Base-by-base conservation (phyloP, 2,329 filamentous ascomycete genomes). In the Cladosporium sp. region DNA sequence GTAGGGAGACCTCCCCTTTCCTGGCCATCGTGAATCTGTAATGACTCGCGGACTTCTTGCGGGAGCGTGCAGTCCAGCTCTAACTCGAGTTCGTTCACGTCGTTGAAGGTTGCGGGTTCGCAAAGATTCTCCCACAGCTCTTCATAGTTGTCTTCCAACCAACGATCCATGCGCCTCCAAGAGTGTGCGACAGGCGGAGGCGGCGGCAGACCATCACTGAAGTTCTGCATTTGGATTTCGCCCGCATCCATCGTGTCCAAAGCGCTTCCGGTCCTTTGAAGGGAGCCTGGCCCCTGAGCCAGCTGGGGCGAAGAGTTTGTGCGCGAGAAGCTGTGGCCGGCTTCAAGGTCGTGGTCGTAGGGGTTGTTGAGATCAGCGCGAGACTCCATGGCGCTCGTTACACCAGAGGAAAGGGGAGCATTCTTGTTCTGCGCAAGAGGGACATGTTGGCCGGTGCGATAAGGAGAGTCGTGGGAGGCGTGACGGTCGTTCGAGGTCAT, bases 171-270 rank as follows among this genome's bases (percentile, higher is more conserved):
- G 70, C 91, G 87, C 68, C 80, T 84, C 93, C 93, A 98, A 11
- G 92, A 95, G 73, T 96, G 91, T 45, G 77, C 71, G 37, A 95
- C 84, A 6, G 93, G 90, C 2, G 93, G 93, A 7, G 93, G 83
- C 2, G 93, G 93, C 2, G 93, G 91, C 19, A 89, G 80, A 52
- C 93, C 93, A 61, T 96, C 91, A 64, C 86, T 84, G 73, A 98
- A 98, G 57, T 87, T 87, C 73, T 96, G 93, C 89, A 98, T 93
- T 61, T 87, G 92, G 57, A 98, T 95, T 70, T 96, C 92, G 59
- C 88, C 87, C 4, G 74, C 82, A 74, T 73, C 83, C 60, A 84
- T 80, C 54, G 83, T 83, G 66, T 93, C 87, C 62, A 87, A 84
- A 44, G 82, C 80, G 54, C 75, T 75, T 59, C 83, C 81, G 52